Percentiles rank a stretch among this genome's conserved stretches.
Evolutionary conservation across 192 early-diverging fungal genomes (phyloP).

Genomic region (Entomortierella parvispora): DNA sequence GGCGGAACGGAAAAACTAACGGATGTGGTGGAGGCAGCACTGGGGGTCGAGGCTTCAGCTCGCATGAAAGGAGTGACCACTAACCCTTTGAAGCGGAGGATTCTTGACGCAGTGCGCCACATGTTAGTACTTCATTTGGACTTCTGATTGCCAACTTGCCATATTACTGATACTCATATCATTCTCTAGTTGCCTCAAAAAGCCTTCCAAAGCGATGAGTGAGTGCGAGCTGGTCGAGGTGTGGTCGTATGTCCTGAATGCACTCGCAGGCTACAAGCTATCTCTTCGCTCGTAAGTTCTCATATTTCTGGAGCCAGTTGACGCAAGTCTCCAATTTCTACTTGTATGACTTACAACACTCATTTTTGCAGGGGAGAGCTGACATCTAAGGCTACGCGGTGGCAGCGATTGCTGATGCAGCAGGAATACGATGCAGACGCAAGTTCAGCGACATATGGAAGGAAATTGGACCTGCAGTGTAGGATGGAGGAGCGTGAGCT

Average conservation of each 20-base stretch:
- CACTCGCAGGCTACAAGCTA: slow-evolving; percentile 15
- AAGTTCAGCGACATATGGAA: slow-evolving; percentile 21
- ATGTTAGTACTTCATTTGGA: slow-evolving; percentile 14
- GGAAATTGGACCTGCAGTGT: slow-evolving; percentile 26
- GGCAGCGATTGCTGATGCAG: slow-evolving; percentile 20
- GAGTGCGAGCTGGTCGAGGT: slow-evolving; percentile 14
- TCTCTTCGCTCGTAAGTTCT: slow-evolving; percentile 21
- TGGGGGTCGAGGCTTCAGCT: slow-evolving; percentile 18
- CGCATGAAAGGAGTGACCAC: neutral
- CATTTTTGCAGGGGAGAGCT: slow-evolving; percentile 15
- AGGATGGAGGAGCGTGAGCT: slow-evolving; percentile 11
- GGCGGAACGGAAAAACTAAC: slow-evolving; percentile 8
- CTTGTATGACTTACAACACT: neutral
- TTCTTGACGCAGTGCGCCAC: slow-evolving; percentile 22
- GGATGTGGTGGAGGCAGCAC: slow-evolving; percentile 13
- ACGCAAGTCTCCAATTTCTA: too few relatives aligned
- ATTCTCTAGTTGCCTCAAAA: slow-evolving; percentile 16
- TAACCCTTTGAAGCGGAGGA: slow-evolving; percentile 9
- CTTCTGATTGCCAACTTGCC: neutral
- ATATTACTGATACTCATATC: slow-evolving; percentile 6
- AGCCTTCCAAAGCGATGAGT: slow-evolving; percentile 22
- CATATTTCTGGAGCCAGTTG: too few relatives aligned
- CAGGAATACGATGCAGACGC: slow-evolving; percentile 11
- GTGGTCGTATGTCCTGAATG: slow-evolving; percentile 20
- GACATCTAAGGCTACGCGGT: slow-evolving; percentile 23